Percentiles rank a stretch among this genome's conserved stretches.
Conservation (phyloP, 176 grass and related monocot genomes). For the Pontederia paniculata region DNA sequence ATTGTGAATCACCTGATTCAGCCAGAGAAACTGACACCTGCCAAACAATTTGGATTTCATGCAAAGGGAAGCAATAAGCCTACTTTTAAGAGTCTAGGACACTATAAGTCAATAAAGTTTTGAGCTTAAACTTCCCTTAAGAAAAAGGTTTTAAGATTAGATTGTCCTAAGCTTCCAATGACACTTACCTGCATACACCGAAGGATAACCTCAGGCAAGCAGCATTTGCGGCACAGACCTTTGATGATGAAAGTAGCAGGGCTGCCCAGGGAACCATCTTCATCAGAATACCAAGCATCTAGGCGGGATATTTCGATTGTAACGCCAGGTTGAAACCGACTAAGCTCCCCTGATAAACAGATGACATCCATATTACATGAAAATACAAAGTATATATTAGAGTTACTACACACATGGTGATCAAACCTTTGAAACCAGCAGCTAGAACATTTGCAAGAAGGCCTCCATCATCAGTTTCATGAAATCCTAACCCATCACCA, state of each 20-base stretch:
- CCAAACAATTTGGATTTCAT: not conserved
- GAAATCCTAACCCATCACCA: constrained; percentile 71
- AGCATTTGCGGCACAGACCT: constrained; percentile 77
- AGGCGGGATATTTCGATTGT: constrained; percentile 87
- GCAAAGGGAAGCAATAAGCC: not conserved
- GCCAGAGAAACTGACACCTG: constrained; percentile 74
- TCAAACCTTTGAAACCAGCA: constrained; percentile 82
- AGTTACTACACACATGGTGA: not conserved
- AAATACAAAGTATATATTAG: not conserved
- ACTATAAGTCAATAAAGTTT: no score
- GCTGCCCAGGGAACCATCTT: constrained; percentile 36
- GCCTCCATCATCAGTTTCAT: constrained; percentile 85
- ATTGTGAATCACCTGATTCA: constrained; percentile 48
- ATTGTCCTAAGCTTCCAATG: not conserved
- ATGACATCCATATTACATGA: constrained; percentile 12
- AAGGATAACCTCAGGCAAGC: constrained; percentile 82
- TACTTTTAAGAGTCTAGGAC: no score
- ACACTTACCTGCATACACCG: constrained; percentile 77
- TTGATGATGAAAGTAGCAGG: constrained; percentile 67
- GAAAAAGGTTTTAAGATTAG: not conserved
- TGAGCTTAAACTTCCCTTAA: no score
- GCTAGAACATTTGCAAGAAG: constrained; percentile 76
- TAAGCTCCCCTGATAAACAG: constrained; percentile 54
- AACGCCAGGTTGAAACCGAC: constrained; percentile 91
- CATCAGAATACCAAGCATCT: constrained; percentile 90